Conservation (phyloP, 257 asterid species). For the Primulina eburnea region DNA sequence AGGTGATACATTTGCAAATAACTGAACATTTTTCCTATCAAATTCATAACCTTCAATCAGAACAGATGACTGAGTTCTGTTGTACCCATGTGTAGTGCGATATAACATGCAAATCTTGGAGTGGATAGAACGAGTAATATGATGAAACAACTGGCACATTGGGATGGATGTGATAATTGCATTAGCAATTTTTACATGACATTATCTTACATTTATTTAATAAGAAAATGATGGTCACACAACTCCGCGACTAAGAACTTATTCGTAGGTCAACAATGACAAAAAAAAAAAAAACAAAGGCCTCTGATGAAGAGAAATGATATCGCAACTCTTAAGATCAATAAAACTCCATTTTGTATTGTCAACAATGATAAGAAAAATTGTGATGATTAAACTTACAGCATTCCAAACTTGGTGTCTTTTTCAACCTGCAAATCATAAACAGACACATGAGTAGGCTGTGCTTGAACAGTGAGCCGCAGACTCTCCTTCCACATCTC, state of each 20-base stretch:
- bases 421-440: conserved; percentile 92
- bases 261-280: no score
- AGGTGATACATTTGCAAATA: neutral
- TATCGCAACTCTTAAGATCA: no score
- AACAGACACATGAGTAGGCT: conserved; percentile 83
- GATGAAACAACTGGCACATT: neutral
- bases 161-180: neutral
- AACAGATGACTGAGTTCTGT: neutral
- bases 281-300: no score
- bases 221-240: no score
- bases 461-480: conserved; percentile 54
- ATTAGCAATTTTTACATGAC: no score
- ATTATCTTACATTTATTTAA: no score
- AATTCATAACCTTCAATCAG: conserved; percentile 6
- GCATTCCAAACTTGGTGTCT: conserved; percentile 70
- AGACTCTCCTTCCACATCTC: conserved; percentile 90
- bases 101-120: neutral
- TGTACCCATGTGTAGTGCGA: neutral
- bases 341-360: no score
- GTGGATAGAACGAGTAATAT: neutral
- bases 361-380: no score
- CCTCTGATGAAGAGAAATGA: no score
- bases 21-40: neutral
- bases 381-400: conserved; percentile 46
- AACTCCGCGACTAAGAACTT: no score